A percentile compares a stretch with the other conserved stretches of the same genome.
These are phyloP conservation scores for Cornus controversa DNA, from an alignment of 148 eudicot species.

Conservation along the genomic window DNA sequence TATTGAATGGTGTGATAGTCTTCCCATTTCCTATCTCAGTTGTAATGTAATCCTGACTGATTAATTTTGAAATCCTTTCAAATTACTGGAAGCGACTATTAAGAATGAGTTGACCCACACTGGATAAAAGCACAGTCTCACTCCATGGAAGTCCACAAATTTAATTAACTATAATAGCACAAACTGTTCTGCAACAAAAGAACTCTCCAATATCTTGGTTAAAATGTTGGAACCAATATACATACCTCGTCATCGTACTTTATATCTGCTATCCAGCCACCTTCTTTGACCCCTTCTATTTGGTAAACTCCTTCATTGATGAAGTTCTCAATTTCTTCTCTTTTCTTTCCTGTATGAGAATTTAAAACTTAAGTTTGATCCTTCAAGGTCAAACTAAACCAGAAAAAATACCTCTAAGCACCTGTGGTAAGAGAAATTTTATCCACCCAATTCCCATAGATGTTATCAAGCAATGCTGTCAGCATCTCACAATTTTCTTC, in stretches of 20 bases:
- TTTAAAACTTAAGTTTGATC: constrained; percentile 18
- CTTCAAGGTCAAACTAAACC: constrained; percentile 20
- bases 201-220: not conserved
- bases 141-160: not conserved
- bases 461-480: constrained; percentile 82
- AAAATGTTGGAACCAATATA: constrained; percentile 6
- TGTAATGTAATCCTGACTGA: not conserved
- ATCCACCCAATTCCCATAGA: constrained; percentile 84
- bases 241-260: constrained; percentile 91
- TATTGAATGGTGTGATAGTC: too few relatives aligned
- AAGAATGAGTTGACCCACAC: not conserved
- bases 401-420: constrained; percentile 24
- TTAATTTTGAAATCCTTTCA: too few relatives aligned
- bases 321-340: constrained; percentile 75
- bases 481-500: constrained; percentile 94
- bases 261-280: constrained; percentile 89
- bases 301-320: constrained; percentile 82
- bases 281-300: constrained; percentile 79
- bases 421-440: constrained; percentile 73
- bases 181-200: not conserved
- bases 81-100: not conserved
- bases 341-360: constrained; percentile 64
- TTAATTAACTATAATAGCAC: not conserved
- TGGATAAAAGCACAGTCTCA: not conserved
- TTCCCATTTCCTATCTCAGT: not conserved